These are phyloP conservation scores for Trichoderma virens DNA, from an alignment of 495 filamentous ascomycete genomes.

Conservation along the genomic window DNA sequence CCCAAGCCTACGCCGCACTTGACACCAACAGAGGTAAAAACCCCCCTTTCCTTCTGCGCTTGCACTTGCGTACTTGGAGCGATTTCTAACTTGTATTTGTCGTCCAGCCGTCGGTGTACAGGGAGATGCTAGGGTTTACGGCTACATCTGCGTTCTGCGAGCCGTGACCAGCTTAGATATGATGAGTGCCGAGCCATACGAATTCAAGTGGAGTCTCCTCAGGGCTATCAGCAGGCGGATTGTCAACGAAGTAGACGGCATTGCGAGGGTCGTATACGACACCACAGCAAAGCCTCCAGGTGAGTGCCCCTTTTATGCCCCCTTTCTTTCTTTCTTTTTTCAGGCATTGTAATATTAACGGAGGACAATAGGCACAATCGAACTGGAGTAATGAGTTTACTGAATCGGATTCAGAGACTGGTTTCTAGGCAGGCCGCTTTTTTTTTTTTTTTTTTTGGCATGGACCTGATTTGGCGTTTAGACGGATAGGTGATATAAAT, in stretches of 20 bases:
- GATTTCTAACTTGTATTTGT: not conserved
- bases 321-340: too few species aligned
- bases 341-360: constrained; percentile 37
- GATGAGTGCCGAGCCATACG: constrained; percentile 64
- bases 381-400: constrained; percentile 51
- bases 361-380: constrained; percentile 76
- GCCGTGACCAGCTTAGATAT: constrained; percentile 72
- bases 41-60: too few species aligned
- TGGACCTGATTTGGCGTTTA: too few species aligned
- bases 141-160: constrained; percentile 43
- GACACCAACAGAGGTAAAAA: constrained; percentile 43
- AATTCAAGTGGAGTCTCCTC: constrained; percentile 61
- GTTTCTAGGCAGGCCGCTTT: too few species aligned
- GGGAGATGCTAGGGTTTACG: constrained; percentile 64
- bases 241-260: constrained; percentile 76
- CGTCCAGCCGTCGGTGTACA: constrained; percentile 69
- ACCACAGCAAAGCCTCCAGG: not conserved
- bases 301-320: not conserved
- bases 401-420: too few species aligned
- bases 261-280: constrained; percentile 40
- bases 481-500: too few species aligned
- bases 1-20: constrained; percentile 78
- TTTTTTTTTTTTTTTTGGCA: too few species aligned
- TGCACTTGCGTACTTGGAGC: not conserved
- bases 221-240: constrained; percentile 63